Percentiles rank a stretch among this genome's conserved stretches.
phyloP scores from a whole-genome alignment of 2,329 filamentous ascomycete species.

The Raffaelea arxii region DNA sequence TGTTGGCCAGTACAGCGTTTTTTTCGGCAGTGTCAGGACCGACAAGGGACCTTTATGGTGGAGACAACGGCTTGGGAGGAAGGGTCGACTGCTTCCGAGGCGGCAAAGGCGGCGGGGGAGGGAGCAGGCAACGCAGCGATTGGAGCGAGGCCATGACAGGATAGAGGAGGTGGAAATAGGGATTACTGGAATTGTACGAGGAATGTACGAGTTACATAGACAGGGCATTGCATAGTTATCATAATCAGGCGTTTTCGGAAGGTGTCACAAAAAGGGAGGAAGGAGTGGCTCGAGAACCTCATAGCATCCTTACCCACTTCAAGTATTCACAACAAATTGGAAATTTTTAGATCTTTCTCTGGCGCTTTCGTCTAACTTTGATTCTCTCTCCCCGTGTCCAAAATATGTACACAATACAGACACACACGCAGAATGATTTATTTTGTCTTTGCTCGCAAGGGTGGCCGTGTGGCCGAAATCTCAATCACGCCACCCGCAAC shows the following conservation, averaged over 20 bases:
- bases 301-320: too few relatives aligned
- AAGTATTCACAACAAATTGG: background rate
- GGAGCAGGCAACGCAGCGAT: background rate
- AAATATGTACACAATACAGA: background rate
- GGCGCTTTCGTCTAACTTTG: background rate
- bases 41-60: constrained; percentile 46
- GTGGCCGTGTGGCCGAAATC: background rate
- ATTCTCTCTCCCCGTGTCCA: background rate
- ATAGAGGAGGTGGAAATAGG: background rate
- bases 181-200: background rate
- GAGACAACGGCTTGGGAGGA: constrained; percentile 57
- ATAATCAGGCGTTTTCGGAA: too few relatives aligned
- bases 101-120: background rate
- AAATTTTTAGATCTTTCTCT: background rate
- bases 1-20: constrained; percentile 50
- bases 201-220: background rate
- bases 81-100: too few relatives aligned
- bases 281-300: background rate
- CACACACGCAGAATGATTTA: background rate
- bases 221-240: too few relatives aligned
- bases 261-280: background rate
- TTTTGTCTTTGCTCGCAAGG: background rate
- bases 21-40: constrained; percentile 53
- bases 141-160: background rate
- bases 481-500: too few relatives aligned